A percentile compares a stretch with the other conserved stretches of the same genome.
Evolutionary conservation across 805 yeast genomes (phyloP).

Genomic region (Candida insectorum): DNA sequence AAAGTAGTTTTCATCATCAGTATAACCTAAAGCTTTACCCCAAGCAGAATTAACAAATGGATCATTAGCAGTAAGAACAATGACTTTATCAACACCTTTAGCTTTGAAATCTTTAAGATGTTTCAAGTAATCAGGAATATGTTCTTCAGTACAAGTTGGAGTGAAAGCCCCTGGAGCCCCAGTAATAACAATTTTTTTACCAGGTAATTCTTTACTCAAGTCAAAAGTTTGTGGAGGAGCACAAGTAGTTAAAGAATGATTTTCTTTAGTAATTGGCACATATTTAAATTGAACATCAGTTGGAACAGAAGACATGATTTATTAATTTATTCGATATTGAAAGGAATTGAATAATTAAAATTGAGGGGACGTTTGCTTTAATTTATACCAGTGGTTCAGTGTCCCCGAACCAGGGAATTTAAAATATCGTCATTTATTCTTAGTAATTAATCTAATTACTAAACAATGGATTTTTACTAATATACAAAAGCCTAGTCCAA

Average conservation of each 20-base stretch:
- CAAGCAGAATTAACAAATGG: conserved; percentile 43
- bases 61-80: conserved; percentile 40
- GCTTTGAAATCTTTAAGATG: conserved; percentile 45
- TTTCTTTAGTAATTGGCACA: conserved; percentile 38
- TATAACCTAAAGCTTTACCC: conserved; percentile 45
- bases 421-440: too few species aligned
- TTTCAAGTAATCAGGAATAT: conserved; percentile 35
- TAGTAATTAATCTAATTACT: too few species aligned
- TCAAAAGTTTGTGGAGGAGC: conserved; percentile 35
- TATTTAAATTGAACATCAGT: conserved; percentile 33
- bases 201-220: conserved; percentile 28
- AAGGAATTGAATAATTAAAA: neutral
- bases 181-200: conserved; percentile 63
- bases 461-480: too few species aligned
- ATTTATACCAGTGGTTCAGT: neutral
- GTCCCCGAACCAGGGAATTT: too few species aligned
- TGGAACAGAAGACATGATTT: conserved; percentile 24
- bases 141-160: conserved; percentile 47
- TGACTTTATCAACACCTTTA: conserved; percentile 29
- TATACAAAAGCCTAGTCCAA: too few species aligned
- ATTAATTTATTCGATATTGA: neutral
- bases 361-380: neutral
- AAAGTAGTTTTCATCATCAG: conserved; percentile 29
- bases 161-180: conserved; percentile 88
- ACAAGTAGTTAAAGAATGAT: conserved; percentile 36